Evolutionary conservation across 169 alveolate genomes (phyloP), one percentile per base, ranked within the genome.

Genomic region (Plasmodium coatneyi): DNA sequence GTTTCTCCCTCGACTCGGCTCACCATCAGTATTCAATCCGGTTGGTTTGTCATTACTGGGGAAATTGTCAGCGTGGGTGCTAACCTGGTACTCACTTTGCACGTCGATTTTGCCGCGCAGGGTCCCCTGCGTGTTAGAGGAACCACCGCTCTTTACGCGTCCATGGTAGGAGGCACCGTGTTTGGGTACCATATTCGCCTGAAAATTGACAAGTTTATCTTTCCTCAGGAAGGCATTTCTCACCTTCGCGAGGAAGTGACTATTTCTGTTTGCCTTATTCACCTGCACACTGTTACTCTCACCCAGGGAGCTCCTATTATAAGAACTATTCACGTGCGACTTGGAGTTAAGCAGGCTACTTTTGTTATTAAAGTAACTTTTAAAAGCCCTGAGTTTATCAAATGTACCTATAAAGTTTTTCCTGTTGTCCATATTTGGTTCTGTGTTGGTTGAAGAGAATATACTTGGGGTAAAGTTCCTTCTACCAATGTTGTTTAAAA

Each of bases 361-460:
- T 32, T 5, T 76, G 16, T 78, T 86, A 86, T 74, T 12, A 86
- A 86, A 86, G 30, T 76, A 78, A 32, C 49, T 54, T 86, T 86
- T 86, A 28, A 86, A 16, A 7, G 36, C 66, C 43, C 60, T 54
- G 7, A 86, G 72, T 86, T 76, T 86, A 54, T 86, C 82, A 74
- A 86, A 76, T 1, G 79, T 86, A 49, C 93, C 39, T 32, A 86
- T 74, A 19, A 76, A 86, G 22, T 84, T 86, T 66, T 60, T 89
- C 49, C 49, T 89, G 9, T 41, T 66, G 16, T 60, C 74, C 30
- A 82, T 80, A 70, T 66, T 32, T 0, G 79, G 1, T 52, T 78
- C 90, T 39, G 82, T 80, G 72, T 80, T 89, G 28, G 72, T 43
- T 7, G 84, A 60, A 22, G 93, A 60, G 54, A 49, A 22, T 54